Percentiles rank a stretch among this genome's conserved stretches.
phyloP scores from a whole-genome alignment of 306 rosid species.

The Calophaca sinica region DNA sequence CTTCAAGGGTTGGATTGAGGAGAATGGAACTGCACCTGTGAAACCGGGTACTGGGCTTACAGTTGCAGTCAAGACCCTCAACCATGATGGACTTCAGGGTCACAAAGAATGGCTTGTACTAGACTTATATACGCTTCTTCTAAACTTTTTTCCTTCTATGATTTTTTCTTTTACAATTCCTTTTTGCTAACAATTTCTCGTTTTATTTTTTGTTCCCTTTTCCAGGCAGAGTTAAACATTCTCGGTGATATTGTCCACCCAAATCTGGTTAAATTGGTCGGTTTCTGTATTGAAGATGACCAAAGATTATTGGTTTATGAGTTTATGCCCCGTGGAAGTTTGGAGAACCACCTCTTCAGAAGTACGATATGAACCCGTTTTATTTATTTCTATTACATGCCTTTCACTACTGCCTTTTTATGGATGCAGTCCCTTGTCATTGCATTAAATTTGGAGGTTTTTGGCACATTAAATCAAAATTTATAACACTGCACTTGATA shows the following conservation, averaged over 20 bases:
- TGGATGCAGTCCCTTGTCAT: not conserved
- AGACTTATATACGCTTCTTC: constrained; percentile 32
- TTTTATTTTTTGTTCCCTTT: constrained; percentile 35
- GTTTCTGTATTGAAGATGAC: constrained; percentile 95
- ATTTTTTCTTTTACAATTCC: constrained; percentile 20
- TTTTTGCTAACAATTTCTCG: constrained; percentile 38
- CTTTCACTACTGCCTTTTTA: constrained; percentile 24
- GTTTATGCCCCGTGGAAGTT: constrained; percentile 97
- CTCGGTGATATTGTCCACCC: constrained; percentile 91
- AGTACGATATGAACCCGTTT: constrained; percentile 58
- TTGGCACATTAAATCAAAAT: constrained; percentile 17
- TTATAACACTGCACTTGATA: not conserved
- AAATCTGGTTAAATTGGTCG: constrained; percentile 86
- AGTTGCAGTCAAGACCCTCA: constrained; percentile 96
- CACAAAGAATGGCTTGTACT: constrained; percentile 99
- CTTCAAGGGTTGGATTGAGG: constrained; percentile 97
- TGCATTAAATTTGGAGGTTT: not conserved
- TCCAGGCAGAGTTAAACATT: constrained; percentile 89
- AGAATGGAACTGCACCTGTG: constrained; percentile 96
- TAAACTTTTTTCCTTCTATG: constrained; percentile 4
- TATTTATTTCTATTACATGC: constrained; percentile 46
- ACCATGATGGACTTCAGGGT: constrained; percentile 98
- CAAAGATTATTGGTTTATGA: constrained; percentile 89
- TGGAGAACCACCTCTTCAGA: constrained; percentile 98
- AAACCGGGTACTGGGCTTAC: constrained; percentile 99